Evolutionary conservation across 345 rosid genomes (phyloP).

Genomic region (Ailanthus altissimus): DNA sequence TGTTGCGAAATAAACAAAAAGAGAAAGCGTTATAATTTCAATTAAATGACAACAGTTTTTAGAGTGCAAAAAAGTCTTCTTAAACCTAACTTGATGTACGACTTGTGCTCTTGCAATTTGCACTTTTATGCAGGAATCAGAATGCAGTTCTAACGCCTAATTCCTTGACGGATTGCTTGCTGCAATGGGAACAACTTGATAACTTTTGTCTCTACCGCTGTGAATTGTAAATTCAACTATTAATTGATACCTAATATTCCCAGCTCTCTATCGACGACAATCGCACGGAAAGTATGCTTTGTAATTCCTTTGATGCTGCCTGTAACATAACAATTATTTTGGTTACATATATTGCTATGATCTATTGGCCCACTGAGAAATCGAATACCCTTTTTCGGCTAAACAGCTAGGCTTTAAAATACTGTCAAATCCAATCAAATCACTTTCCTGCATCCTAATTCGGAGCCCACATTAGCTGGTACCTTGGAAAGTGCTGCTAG

Average conservation of each 20-base stretch:
- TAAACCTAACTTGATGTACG: background rate
- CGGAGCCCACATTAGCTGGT: slow-evolving; percentile 9
- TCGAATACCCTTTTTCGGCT: background rate
- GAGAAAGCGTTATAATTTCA: background rate
- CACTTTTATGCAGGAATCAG: background rate
- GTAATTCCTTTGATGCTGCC: background rate
- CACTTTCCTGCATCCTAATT: background rate
- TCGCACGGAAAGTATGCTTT: slow-evolving; percentile 14
- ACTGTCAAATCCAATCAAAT: slow-evolving; percentile 20
- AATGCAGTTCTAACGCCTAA: slow-evolving; percentile 8
- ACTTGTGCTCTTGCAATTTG: background rate
- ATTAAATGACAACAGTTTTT: background rate
- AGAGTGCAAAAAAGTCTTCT: background rate
- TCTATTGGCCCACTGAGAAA: slow-evolving; percentile 7
- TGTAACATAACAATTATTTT: slow-evolving; percentile 1
- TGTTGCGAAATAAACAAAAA: background rate
- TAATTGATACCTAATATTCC: slow-evolving; percentile 7
- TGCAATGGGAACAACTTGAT: slow-evolving; percentile 3
- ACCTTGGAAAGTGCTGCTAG: background rate
- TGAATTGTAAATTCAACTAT: background rate
- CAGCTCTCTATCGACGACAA: slow-evolving; percentile 10
- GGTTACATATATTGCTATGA: background rate
- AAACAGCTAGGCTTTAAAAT: slow-evolving; percentile 7
- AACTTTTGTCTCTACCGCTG: background rate
- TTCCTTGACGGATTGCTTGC: slow-evolving; percentile 17